Evolutionary conservation across 176 grass and related monocot genomes (phyloP), one percentile per base, ranked within the genome.

Genomic region (Carex kokanica): DNA sequence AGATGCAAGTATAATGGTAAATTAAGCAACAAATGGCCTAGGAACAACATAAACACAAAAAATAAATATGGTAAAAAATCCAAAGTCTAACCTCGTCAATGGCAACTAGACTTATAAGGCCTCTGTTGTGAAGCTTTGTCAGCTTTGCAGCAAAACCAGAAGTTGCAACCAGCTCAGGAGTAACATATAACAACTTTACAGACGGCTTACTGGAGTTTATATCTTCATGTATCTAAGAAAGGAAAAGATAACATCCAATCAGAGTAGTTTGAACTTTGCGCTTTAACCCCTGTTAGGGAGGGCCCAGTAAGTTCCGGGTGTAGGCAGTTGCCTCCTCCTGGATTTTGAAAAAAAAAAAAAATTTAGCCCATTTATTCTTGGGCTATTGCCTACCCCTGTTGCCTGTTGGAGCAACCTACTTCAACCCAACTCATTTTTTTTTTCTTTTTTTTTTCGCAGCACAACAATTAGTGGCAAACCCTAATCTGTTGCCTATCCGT

Each of bases 171-270:
- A 98, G 87, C 86, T 98, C 95, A 57, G 95, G 95, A 88, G 92
- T 98, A 77, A 98, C 95, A 86, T 98, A 98, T 83, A 98, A 18
- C 79, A 98, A 91, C 49, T 91, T 98, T 23, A 98, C 53, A 82
- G 89, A 94, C 61, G 95, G 92, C 45, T 84, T 90, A 29, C 95
- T 92, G 69, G 89, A 94, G 88, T 91, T 84, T 4, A 98, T 83
- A 63, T 98, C 92, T 85, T 98, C 90, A 61, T 93, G 89, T 91
- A 98, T 98, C 92, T 94, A 90, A 86, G 5, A 31, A 78, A 84
- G 82, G 24, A 66, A 65, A 49, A 85, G 3, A 60, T 9, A 24
- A 55, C 72, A 29, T 75, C 45, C 57, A 16, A 34, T 75, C 21
- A 75, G 49, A 25, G 3, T 16, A 54, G 13, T 77, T 53, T 16